Conservation (phyloP, 163 green algal species). For the Scenedesmus sp. region DNA sequence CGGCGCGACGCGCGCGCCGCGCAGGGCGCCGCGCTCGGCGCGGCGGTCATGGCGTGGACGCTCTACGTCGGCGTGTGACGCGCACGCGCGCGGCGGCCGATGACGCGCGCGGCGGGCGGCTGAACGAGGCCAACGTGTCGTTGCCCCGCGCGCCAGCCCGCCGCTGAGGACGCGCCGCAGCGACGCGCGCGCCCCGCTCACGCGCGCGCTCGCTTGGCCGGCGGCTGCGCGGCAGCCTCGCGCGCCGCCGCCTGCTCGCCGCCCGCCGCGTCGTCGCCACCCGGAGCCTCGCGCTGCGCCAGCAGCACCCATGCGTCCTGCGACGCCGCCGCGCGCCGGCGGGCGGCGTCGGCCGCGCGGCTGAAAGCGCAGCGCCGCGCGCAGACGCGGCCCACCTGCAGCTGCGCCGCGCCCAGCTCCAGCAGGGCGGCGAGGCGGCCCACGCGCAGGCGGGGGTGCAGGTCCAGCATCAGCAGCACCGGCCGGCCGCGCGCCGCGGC, state of each 20-base stretch:
- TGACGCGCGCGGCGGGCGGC: too few relatives aligned
- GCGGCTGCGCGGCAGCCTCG: too few relatives aligned
- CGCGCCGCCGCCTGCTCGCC: too few relatives aligned
- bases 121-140: too few relatives aligned
- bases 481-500: constrained; percentile 15
- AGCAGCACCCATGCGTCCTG: constrained; percentile 46
- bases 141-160: too few relatives aligned
- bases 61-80: constrained; percentile 62
- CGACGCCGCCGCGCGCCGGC: background rate
- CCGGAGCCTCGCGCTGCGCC: background rate
- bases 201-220: too few relatives aligned
- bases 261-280: too few relatives aligned
- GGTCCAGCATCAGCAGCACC: constrained; percentile 36
- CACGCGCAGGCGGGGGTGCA: constrained; percentile 10
- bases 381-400: constrained; percentile 22
- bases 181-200: too few relatives aligned
- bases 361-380: background rate
- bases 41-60: constrained; percentile 84
- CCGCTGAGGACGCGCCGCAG: too few relatives aligned
- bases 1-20: constrained; percentile 67
- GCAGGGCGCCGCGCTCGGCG: constrained; percentile 70
- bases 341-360: background rate
- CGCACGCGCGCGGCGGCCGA: too few relatives aligned
- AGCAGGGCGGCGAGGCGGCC: background rate
- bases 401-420: background rate